Evolutionary conservation across 2,329 filamentous ascomycete genomes (phyloP), one percentile per base, ranked within the genome.

Genomic region (Colletotrichum sp.): DNA sequence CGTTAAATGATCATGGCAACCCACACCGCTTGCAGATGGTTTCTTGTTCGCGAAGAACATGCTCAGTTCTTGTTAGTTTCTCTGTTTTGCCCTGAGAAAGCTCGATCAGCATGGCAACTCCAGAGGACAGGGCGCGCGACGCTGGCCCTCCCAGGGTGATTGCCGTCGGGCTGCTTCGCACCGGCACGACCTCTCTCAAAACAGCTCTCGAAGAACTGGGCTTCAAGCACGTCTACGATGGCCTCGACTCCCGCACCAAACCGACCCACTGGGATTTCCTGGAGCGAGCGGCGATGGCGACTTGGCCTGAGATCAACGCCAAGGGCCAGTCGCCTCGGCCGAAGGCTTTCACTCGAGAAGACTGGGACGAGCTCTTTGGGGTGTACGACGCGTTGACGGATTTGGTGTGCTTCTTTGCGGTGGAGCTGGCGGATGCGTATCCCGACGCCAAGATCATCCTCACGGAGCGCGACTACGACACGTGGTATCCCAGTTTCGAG

Each of bases 401-500:
- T 62, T 44, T 83, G 12, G 81, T 81, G 0, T 78, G 79, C 4
- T 18, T 81, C 5, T 85, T 59, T 6, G 81, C 78, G 2, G 72
- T 79, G 2, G 78, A 81, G 34, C 72, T 85, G 5, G 81, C 84
- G 57, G 67, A 79, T 13, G 70, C 74, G 0, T 85, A 85, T 10
- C 83, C 84, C 0, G 79, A 84, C 0, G 84, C 84, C 3, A 84
- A 84, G 69, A 82, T 85, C 34, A 77, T 85, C 1, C 77, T 85
- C 0, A 81, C 81, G 4, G 75, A 81, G 7, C 79, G 84, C 4
- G 80, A 84, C 49, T 83, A 79, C 32, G 82, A 84, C 1, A 76
- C 70, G 12, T 85, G 84, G 84, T 81, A 78, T 62, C 71, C 77
- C 21, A 85, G 84, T 72, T 76, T 85, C 4, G 76, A 83, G 2